Percentiles rank a stretch among this genome's conserved stretches.
phyloP scores from a whole-genome alignment of 148 eudicot species.

The Arbutus unedo region DNA sequence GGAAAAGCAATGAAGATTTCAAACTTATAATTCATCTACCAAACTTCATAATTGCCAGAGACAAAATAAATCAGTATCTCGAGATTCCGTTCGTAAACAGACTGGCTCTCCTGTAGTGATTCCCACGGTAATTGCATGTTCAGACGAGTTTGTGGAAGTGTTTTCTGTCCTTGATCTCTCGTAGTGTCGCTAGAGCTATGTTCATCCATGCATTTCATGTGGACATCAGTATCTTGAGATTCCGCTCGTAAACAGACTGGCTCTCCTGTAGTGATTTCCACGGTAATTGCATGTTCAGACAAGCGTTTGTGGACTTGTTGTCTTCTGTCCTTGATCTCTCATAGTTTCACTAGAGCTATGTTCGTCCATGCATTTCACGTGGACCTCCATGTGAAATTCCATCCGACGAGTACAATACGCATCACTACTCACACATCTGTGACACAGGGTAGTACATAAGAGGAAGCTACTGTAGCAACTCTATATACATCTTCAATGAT shows the following conservation, averaged over 20 bases:
- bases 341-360: no score
- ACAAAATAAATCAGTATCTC: neutral
- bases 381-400: neutral
- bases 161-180: neutral
- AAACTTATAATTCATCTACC: neutral
- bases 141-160: neutral
- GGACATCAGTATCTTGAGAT: neutral
- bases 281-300: neutral
- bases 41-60: neutral
- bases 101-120: neutral
- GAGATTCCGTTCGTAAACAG: neutral
- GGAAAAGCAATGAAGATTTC: neutral
- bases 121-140: neutral
- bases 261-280: neutral
- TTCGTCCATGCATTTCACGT: neutral
- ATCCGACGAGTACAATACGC: neutral
- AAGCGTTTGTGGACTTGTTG: neutral
- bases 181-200: no score
- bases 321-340: neutral
- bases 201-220: neutral
- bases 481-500: neutral
- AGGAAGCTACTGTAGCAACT: neutral
- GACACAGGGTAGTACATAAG: neutral
- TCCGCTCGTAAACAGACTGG: neutral
- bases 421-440: neutral